Percentiles rank a stretch among this genome's conserved stretches.
Evolutionary conservation across 495 filamentous ascomycete genomes (phyloP).

Genomic region (Penicillium soppii): DNA sequence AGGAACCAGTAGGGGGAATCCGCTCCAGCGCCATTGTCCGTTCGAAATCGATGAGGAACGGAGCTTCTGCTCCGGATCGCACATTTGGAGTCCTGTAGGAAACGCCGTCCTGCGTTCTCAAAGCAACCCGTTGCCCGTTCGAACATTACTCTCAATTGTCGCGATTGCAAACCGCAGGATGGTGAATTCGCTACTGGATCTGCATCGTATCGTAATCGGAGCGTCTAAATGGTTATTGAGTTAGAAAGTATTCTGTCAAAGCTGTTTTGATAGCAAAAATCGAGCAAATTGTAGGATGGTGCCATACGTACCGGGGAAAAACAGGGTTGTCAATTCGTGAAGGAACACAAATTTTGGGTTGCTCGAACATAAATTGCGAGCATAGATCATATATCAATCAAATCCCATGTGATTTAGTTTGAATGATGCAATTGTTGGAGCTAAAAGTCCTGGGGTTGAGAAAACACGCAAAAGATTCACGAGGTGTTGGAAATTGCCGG

Average conservation of each 20-base stretch:
- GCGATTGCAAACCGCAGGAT: slow-evolving; percentile 37
- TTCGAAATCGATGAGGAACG: slow-evolving; percentile 67
- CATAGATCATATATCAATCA: not conserved
- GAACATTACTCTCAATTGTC: slow-evolving; percentile 67
- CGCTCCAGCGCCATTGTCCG: slow-evolving; percentile 57
- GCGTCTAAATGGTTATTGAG: not conserved
- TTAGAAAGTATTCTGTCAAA: slow-evolving; percentile 7
- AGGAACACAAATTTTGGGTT: not conserved
- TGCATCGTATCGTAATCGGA: slow-evolving; percentile 29
- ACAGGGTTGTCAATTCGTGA: not conserved
- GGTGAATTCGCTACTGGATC: slow-evolving; percentile 19
- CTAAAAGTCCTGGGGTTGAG: not conserved
- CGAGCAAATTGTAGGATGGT: not conserved
- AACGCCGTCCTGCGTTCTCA: slow-evolving; percentile 70
- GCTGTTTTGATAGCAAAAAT: not conserved
- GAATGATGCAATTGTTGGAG: not conserved
- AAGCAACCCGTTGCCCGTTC: slow-evolving; percentile 78
- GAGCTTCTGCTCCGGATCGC: slow-evolving; percentile 56
- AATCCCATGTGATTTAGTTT: not conserved
- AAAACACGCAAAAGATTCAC: slow-evolving; percentile 22
- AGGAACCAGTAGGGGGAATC: slow-evolving; percentile 54
- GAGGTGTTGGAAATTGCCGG: slow-evolving; percentile 28
- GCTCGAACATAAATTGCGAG: not conserved
- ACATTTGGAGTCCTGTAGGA: slow-evolving; percentile 57
- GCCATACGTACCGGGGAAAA: slow-evolving; percentile 5